A percentile compares a stretch with the other conserved stretches of the same genome.
phyloP scores from a whole-genome alignment of 2,329 filamentous ascomycete genomes.

The Hypoxylon sp. region DNA sequence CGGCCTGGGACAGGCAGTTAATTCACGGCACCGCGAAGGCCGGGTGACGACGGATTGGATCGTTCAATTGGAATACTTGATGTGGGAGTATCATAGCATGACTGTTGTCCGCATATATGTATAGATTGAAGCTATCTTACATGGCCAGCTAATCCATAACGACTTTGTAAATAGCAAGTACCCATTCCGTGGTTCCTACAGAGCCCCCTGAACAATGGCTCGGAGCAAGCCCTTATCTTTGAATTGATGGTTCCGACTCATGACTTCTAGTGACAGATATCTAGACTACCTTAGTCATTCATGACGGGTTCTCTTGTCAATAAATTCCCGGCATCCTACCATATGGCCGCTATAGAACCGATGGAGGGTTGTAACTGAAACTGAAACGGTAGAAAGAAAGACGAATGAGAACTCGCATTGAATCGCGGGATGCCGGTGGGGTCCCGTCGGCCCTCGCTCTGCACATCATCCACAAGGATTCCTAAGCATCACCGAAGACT shows the following conservation, averaged over 20 bases:
- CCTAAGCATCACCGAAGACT: not conserved
- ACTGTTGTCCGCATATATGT: not conserved
- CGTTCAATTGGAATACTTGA: too few species aligned
- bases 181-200: too few species aligned
- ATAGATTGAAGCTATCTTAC: not conserved
- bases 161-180: too few species aligned
- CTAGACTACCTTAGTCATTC: too few species aligned
- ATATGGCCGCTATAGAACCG: not conserved
- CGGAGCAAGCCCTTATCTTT: too few species aligned
- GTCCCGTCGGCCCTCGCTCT: not conserved
- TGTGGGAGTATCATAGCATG: not conserved
- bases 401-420: not conserved
- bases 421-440: slow-evolving; percentile 4
- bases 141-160: not conserved
- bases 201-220: too few species aligned
- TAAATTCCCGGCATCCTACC: not conserved
- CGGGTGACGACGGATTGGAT: too few species aligned
- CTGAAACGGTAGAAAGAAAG: not conserved
- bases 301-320: not conserved
- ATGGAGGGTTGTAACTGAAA: not conserved
- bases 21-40: too few species aligned
- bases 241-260: not conserved
- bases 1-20: too few species aligned
- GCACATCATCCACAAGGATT: too few species aligned
- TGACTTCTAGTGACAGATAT: not conserved